Percentiles rank a stretch among this genome's conserved stretches.
Evolutionary conservation across 2,329 filamentous ascomycete genomes (phyloP).

Genomic region (Madurella fahalii): DNA sequence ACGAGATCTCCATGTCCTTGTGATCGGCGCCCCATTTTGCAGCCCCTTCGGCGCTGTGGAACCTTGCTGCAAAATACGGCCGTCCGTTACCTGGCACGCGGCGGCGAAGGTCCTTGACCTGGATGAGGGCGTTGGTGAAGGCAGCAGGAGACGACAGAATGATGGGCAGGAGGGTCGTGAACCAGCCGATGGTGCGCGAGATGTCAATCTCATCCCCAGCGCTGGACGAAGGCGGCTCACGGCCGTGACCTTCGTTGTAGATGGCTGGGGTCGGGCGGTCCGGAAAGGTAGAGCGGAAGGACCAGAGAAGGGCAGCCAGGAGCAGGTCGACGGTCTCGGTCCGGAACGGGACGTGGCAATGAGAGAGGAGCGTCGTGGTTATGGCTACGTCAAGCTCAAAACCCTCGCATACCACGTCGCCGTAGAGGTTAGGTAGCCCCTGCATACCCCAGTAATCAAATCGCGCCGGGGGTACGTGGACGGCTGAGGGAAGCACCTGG

Average conservation of each 20-base stretch:
- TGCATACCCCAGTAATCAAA: slow-evolving; percentile 29
- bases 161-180: slow-evolving; percentile 40
- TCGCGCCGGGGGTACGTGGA: slow-evolving; percentile 12
- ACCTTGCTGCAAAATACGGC: slow-evolving; percentile 36
- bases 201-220: slow-evolving; percentile 29
- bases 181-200: slow-evolving; percentile 43
- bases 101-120: slow-evolving; percentile 34
- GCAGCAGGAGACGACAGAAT: slow-evolving; percentile 6
- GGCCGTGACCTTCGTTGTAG: slow-evolving; percentile 41
- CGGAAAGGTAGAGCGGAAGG: slow-evolving; percentile 34
- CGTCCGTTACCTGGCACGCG: slow-evolving; percentile 34
- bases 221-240: slow-evolving; percentile 31
- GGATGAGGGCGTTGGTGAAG: slow-evolving; percentile 19
- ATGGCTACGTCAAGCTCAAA: slow-evolving; percentile 38
- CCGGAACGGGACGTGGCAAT: slow-evolving; percentile 29
- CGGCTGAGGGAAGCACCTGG: slow-evolving; percentile 10
- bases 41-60: slow-evolving; percentile 29
- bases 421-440: slow-evolving; percentile 22
- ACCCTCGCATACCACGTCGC: slow-evolving; percentile 27
- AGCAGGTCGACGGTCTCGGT: slow-evolving; percentile 39
- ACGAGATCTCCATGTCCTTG: slow-evolving; percentile 42
- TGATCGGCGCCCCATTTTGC: slow-evolving; percentile 28
- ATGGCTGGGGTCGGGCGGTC: slow-evolving; percentile 34
- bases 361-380: slow-evolving; percentile 24
- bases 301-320: slow-evolving; percentile 32